Evolutionary conservation across 305 asterid genomes (phyloP), one percentile per base, ranked within the genome.

Genomic region (Solanum aculeatissimum): DNA sequence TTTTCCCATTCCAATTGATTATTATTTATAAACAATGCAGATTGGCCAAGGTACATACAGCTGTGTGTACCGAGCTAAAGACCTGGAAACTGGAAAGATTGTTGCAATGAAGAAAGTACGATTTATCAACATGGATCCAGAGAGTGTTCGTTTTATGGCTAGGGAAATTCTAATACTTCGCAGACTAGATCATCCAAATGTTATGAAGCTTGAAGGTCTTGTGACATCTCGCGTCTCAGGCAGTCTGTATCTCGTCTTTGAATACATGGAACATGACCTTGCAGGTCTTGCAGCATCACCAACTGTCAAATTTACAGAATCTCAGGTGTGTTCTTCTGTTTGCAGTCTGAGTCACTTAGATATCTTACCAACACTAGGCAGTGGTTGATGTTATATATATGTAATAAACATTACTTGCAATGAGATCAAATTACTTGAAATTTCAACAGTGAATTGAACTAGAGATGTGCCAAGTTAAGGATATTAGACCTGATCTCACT

Each of bases 11-110:
- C 19, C 49, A 78, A 51, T 53, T 51, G 82, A 78, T 29, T 57
- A 16, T 78, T 78, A 29, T 78, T 14, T 29, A 51, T 77, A 51
- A 78, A 16, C 66, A 19, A 74, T 65, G 84, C 94, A 95, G 98
- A 95, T 95, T 78, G 98, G 98, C 86, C 96, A 95, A 93, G 98
- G 98, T 84, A 95, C 98, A 82, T 95, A 95, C 86, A 95, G 98
- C 89, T 94, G 97, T 75, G 98, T 95, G 51, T 95, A 94, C 89
- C 90, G 96, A 90, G 98, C 98, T 45, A 94, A 91, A 86, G 98
- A 95, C 86, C 92, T 95, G 83, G 98, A 95, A 89, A 92, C 93
- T 35, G 94, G 92, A 78, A 93, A 92, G 87, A 83, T 91, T 54
- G 98, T 95, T 83, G 98, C 98, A 15, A 69, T 95, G 85, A 95